Conservation (phyloP, 108 stramenopile species). For the Cyclotella baltica region DNA sequence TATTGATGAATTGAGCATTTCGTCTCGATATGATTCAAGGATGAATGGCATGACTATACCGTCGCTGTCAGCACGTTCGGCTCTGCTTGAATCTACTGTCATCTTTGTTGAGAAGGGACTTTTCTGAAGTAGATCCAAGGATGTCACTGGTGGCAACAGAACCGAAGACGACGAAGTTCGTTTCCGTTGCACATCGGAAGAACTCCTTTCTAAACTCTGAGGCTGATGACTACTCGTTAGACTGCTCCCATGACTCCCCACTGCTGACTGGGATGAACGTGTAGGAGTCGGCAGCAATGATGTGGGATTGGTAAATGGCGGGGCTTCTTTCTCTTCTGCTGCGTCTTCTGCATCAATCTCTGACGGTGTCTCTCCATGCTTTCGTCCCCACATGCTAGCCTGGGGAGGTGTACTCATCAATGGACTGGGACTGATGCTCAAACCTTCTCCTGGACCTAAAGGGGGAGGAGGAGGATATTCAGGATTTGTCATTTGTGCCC, state of each 20-base stretch:
- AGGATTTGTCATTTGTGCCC: slow-evolving; percentile 6
- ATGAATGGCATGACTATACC: slow-evolving; percentile 21
- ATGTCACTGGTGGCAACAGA: slow-evolving; percentile 48
- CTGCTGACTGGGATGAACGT: slow-evolving; percentile 16
- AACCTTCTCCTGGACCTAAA: slow-evolving; percentile 7
- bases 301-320: slow-evolving; percentile 40
- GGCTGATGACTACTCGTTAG: slow-evolving; percentile 13
- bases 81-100: neutral
- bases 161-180: slow-evolving; percentile 40
- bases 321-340: slow-evolving; percentile 11
- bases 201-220: slow-evolving; percentile 4
- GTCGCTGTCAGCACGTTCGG: slow-evolving; percentile 16
- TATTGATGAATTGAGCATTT: slow-evolving; percentile 38
- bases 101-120: slow-evolving; percentile 32
- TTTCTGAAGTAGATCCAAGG: slow-evolving; percentile 47
- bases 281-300: slow-evolving; percentile 19
- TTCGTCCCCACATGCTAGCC: slow-evolving; percentile 21
- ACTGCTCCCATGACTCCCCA: slow-evolving; percentile 12
- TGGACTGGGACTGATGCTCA: slow-evolving; percentile 40
- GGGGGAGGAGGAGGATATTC: neutral
- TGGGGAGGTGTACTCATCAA: slow-evolving; percentile 48
- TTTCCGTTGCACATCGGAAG: slow-evolving; percentile 12
- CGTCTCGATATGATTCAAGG: slow-evolving; percentile 43
- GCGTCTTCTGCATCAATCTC: neutral
- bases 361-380: neutral